Base-by-base conservation (phyloP, 2,329 filamentous ascomycete species). In the Endothia cerciana region DNA sequence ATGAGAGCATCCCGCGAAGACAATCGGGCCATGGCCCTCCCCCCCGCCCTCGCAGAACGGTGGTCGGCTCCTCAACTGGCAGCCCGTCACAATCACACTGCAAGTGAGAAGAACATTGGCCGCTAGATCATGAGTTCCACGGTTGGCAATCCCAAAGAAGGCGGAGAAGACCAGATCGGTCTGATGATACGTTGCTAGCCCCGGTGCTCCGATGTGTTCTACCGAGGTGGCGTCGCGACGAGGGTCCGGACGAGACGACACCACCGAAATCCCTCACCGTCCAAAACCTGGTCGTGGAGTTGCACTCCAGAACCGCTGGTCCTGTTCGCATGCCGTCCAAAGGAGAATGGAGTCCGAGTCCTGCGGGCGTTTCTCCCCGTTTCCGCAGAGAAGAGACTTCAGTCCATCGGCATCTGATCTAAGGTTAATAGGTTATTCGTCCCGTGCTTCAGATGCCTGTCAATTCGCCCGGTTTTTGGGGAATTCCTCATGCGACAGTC, bases 401-500 rank as follows among this genome's bases (percentile, higher is more conserved):
- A 17, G n/a, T 51, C 33, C 51, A 40, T 33, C 53, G 63, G 25
- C 49, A 53, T 57, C 55, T 56, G 13, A 62, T 63, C 60, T 56
- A 55, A n/a, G 41, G 63, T 60, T 43, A 25, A 55, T 45, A 59
- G 36, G 15, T 53, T 61, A 25, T 51, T 55, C 63, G 33, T 64
- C 59, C 59, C 25, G 45, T 36, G 59, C 47, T 56, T 62, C 58
- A 62, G 51, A 58, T 43, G 55, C 62, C 51, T 40, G n/a, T 60
- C 55, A 41, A 51, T 49, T 40, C 40, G 15, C 3, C 43, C 45
- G 4, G 55, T 47, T 51, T n/a, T 25, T 22, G 62, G n/a, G 55
- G 40, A 36, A 43, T 25, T 51, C 41, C 38, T 67, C 59, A 67
- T 63, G 65, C 55, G 63, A 65, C 63, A 49, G 63, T 65, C 60